These are phyloP conservation scores for Achaetomiella virescens DNA, from an alignment of 495 filamentous ascomycete genomes.

Conservation along the genomic window DNA sequence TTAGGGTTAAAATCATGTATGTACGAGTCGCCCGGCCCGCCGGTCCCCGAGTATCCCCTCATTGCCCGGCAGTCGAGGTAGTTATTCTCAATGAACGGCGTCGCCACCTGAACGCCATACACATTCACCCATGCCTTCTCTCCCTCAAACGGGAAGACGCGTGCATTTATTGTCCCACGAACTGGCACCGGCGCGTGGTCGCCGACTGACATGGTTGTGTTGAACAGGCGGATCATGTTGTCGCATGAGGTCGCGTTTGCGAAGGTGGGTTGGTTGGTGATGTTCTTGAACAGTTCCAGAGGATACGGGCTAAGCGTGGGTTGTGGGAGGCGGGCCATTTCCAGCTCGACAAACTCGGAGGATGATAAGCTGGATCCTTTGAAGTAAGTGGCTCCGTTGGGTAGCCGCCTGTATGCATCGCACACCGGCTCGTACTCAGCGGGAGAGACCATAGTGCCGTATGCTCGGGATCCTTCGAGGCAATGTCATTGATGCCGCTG, in stretches of 20 bases:
- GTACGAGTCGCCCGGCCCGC: conserved; percentile 20
- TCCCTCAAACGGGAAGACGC: conserved; percentile 25
- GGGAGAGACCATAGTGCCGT: conserved; percentile 34
- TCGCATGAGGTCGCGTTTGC: conserved; percentile 33
- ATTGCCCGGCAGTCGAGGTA: conserved; percentile 31
- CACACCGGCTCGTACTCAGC: conserved; percentile 33
- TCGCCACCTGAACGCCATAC: conserved; percentile 36
- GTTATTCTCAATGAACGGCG: conserved; percentile 39
- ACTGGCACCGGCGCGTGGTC: conserved; percentile 28
- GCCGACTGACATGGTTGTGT: conserved; percentile 32
- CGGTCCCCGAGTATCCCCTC: conserved; percentile 26
- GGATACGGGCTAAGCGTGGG: conserved; percentile 25
- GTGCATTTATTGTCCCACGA: conserved; percentile 23
- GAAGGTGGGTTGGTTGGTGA: conserved; percentile 42
- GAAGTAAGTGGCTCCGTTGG: conserved; percentile 30
- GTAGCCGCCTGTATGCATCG: conserved; percentile 29
- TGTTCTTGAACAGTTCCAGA: conserved; percentile 33
- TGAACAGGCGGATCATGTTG: conserved; percentile 36
- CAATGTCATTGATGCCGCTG: conserved; percentile 26
- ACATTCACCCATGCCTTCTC: conserved; percentile 25
- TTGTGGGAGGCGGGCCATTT: conserved; percentile 17
- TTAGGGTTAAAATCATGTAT: not conserved
- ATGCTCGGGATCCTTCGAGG: conserved; percentile 33
- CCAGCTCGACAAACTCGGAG: conserved; percentile 26
- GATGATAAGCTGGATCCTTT: conserved; percentile 18